Evolutionary conservation across 2,329 filamentous ascomycete genomes (phyloP), one percentile per base, ranked within the genome.

Genomic region (Teratosphaeriaceae sp.): DNA sequence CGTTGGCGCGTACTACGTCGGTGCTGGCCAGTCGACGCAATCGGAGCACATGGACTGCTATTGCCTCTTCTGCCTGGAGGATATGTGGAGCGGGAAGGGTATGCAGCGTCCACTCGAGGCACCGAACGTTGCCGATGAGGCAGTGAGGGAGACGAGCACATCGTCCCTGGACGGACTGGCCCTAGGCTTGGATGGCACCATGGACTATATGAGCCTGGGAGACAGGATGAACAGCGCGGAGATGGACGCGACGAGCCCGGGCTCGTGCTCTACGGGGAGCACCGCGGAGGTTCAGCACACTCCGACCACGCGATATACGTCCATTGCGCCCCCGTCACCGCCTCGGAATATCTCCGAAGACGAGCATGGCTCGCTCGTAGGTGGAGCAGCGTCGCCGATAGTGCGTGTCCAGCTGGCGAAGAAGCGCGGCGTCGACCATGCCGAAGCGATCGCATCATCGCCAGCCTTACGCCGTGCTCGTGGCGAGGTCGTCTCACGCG

Each of bases 11-110:
- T 46, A 46, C 31, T 46, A 42, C 34, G 20, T 49, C n/a, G 33
- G 20, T 6, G 13, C 46, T 16, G 38, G 31, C 13, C 15, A 30
- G 22, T 24, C 43, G 16, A 18, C 16, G 16, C 13, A 33, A 18
- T 33, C 24, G 5, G 21, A 46, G n/a, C 18, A 15, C 18, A 22
- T 35, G n/a, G 15, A 40, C 13, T 13, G 23, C 7, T 46, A 27
- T 18, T 49, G 46, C 27, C 38, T 49, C n/a, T 29, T 36, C 23
- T 49, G 46, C 35, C 37, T 49, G 2, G 46, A 49, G 26, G 19
- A 38, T n/a, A 26, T 49, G 26, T 49, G 46, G 46, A 30, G 40
- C 20, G 46, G 43, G 6, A 29, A 34, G 20, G 44, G 38, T 12
- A 43, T 49, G 39, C n/a, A n/a, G n/a, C n/a, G n/a, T n/a, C n/a